Evolutionary conservation across 139 green algal species (phyloP).

Genomic region (Auxenochlorella pyrenoidosa): DNA sequence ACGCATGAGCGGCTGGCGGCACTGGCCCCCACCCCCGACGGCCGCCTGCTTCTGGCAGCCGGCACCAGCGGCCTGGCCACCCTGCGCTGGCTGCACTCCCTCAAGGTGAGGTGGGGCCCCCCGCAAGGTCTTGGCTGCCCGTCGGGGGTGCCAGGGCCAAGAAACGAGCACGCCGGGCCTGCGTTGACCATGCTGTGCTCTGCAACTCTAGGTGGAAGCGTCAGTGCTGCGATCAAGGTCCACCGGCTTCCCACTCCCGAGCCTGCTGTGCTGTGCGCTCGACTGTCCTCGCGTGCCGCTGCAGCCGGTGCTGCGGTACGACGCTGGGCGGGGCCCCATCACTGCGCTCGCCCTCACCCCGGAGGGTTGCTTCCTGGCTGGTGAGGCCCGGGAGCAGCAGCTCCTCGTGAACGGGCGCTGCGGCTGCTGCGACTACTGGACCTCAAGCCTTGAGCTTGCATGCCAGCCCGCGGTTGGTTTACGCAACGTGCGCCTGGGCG

Average conservation of each 20-base stretch:
- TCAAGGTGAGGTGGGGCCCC: conserved; percentile 49
- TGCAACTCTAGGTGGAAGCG: not conserved
- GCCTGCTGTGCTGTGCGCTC: not conserved
- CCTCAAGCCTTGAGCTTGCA: too few species aligned
- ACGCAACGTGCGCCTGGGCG: not conserved
- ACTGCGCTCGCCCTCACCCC: conserved; percentile 45
- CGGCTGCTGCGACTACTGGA: too few species aligned
- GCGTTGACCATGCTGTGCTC: not conserved
- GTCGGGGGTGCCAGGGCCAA: too few species aligned
- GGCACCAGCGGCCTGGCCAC: conserved; percentile 53
- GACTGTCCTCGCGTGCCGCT: not conserved
- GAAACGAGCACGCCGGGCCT: too few species aligned
- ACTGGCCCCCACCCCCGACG: conserved; percentile 47
- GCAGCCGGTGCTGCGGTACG: conserved; percentile 49
- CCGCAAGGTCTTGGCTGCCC: too few species aligned
- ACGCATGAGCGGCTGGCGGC: conserved; percentile 52
- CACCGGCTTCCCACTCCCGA: not conserved
- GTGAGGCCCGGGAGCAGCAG: not conserved
- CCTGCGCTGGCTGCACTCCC: conserved; percentile 54
- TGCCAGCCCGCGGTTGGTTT: not conserved
- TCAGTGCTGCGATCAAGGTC: not conserved
- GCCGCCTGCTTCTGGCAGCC: conserved; percentile 53
- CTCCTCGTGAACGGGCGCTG: too few species aligned
- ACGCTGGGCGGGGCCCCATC: conserved; percentile 38
- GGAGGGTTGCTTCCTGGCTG: conserved; percentile 55